Evolutionary conservation across 176 grass and related monocot species (phyloP), one percentile per base, ranked within the genome.

Genomic region (Aegilops umbellulata): DNA sequence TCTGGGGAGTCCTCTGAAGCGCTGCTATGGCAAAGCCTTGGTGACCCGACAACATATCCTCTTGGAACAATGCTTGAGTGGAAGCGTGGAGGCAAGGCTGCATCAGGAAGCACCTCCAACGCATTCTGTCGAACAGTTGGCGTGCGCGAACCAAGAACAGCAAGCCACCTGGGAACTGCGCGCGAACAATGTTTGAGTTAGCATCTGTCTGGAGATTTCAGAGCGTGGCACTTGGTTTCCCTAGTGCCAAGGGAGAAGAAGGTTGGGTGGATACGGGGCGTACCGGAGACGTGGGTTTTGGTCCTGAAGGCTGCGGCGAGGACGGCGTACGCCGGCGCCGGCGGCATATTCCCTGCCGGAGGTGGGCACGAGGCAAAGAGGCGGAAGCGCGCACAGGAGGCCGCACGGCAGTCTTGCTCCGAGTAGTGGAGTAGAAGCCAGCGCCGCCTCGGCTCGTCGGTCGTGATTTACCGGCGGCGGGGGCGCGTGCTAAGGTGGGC

Each of bases 341-440:
- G 63, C 51, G 84, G 65, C 88, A 90, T 90, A n/a, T n/a, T n/a
- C n/a, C 72, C 6, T 15, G 30, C 72, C 27, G 82, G 70, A 42
- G 38, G 68, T n/a, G 82, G 5, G 38, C 25, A 16, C 26, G 55
- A 76, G 7, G 60, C 3, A 80, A 1, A 49, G 26, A 3, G 39
- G 74, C 22, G 42, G 3, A 1, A 60, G 55, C 55, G 7, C 55
- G 55, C n/a, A n/a, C n/a, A n/a, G n/a, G n/a, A n/a, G n/a, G n/a
- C n/a, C n/a, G n/a, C n/a, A n/a, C n/a, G n/a, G n/a, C n/a, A n/a
- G n/a, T n/a, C n/a, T n/a, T n/a, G n/a, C n/a, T n/a, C n/a, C n/a
- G n/a, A n/a, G n/a, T n/a, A n/a, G n/a, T n/a, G n/a, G n/a, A n/a
- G n/a, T n/a, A n/a, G n/a, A n/a, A n/a, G n/a, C n/a, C n/a, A n/a